Base-by-base conservation (phyloP, 768 basidiomycete genomes). In the Gelatoporia subvermispora region DNA sequence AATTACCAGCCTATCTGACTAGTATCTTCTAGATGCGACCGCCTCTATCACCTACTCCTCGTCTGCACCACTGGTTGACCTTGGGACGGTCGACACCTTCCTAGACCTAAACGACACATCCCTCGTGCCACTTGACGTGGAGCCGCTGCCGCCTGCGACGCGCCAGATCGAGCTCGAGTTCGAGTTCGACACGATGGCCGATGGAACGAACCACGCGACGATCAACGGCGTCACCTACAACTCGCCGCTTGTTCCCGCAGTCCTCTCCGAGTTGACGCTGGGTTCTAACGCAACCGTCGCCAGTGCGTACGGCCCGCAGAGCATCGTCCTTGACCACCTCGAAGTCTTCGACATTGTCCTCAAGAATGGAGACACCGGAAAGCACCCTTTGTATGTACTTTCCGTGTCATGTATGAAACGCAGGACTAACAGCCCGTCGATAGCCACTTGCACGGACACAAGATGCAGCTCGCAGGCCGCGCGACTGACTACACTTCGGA, bases 361-460 rank as follows among this genome's bases (percentile, higher is more conserved):
- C 47, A 81, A 82, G 60, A 90, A 90, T 55, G 70, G 70, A 1
- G 88, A 89, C 62, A 70, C 69, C 0, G 86, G 85, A 8, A 82
- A 84, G 54, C 92, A 93, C 65, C 92, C 92, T 43, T 93, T 93
- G 87, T 90, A 55, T 58, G 34, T 45, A n/a, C 18, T 52, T 44
- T 43, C 35, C 20, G 28, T 48, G 41, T n/a, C 57, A 55, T 39
- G 4, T 16, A 24, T 15, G 31, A 9, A 11, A 3, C 8, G 5
- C 22, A 2, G 37, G 11, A 34, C 47, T 54, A 39, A 54, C 41
- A 16, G 8, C 16, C 11, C 20, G 25, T 2, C 22, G 31, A 17
- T 44, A 93, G 92, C 80, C 93, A 96, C 65, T 65, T 94, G 47
- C 93, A 95, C 66, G 93, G 93, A 0, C 90, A 95, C 72, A 84